A percentile compares a stretch with the other conserved stretches of the same genome.
Conservation (phyloP, 2,329 filamentous ascomycete species). For the Leptographium flavum region DNA sequence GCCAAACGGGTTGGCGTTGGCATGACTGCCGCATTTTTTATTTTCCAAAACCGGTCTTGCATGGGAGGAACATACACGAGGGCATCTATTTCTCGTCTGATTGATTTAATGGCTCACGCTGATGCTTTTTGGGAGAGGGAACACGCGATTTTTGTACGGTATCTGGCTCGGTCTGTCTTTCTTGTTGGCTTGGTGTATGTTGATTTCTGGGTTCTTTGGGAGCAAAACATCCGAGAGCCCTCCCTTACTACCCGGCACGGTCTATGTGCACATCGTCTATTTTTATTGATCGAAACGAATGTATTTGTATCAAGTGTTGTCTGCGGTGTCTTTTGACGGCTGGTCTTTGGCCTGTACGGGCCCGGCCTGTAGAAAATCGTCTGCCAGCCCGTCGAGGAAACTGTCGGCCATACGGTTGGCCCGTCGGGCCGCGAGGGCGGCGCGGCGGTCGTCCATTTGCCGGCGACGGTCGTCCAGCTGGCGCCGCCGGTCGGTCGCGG, state of each 20-base stretch:
- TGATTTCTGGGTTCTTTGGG: too few relatives aligned
- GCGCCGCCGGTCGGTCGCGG: conserved; percentile 41
- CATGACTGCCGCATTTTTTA: background rate
- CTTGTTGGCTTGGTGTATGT: background rate
- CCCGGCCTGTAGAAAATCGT: conserved; percentile 9
- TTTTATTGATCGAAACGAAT: too few relatives aligned
- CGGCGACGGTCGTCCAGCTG: conserved; percentile 40
- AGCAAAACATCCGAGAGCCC: too few relatives aligned
- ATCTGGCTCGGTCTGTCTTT: background rate
- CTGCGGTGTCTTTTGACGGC: background rate
- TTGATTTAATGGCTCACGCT: background rate
- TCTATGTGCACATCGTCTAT: too few relatives aligned
- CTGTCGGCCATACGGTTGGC: conserved; percentile 21
- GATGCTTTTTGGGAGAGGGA: background rate
- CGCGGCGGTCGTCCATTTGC: background rate
- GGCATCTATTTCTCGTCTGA: background rate
- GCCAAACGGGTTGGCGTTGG: background rate
- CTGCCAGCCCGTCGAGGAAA: conserved; percentile 22
- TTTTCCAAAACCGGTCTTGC: background rate
- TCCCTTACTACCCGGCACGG: too few relatives aligned
- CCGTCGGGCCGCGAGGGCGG: conserved; percentile 20
- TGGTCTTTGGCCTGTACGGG: background rate
- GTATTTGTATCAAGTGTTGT: background rate
- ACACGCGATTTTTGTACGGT: background rate
- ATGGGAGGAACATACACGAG: background rate